phyloP scores from a whole-genome alignment of 768 basidiomycete genomes.

The Leccinum obscurum region DNA sequence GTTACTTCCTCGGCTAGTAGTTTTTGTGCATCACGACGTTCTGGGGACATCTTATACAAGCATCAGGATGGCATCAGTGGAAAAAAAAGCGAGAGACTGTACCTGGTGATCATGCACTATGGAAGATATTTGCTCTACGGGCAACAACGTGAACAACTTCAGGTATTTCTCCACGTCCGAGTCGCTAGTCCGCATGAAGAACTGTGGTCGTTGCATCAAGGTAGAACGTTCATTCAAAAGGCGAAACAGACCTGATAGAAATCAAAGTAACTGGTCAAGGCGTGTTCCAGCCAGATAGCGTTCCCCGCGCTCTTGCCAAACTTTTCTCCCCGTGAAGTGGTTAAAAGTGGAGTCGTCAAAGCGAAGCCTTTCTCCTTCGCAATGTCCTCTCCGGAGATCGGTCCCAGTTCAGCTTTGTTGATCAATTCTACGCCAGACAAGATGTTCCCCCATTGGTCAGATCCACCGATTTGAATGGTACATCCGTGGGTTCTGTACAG shows the following conservation, averaged over 20 bases:
- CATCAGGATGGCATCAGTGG: neutral
- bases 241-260: constrained; percentile 80
- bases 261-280: constrained; percentile 82
- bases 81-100: constrained; percentile 2
- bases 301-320: constrained; percentile 98
- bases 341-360: constrained; percentile 91
- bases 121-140: constrained; percentile 53
- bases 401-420: constrained; percentile 40
- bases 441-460: constrained; percentile 99
- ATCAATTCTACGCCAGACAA: constrained; percentile 92
- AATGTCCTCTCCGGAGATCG: neutral
- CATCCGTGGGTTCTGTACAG: constrained; percentile 67
- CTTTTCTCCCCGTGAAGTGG: constrained; percentile 87
- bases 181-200: constrained; percentile 83
- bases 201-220: constrained; percentile 47
- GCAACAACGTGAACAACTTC: constrained; percentile 78
- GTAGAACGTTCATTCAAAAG: neutral
- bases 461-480: constrained; percentile 90
- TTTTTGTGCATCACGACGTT: constrained; percentile 47
- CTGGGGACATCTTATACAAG: constrained; percentile 31
- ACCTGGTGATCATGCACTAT: constrained; percentile 64
- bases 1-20: constrained; percentile 59
- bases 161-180: constrained; percentile 79
- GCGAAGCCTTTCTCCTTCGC: constrained; percentile 59
- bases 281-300: constrained; percentile 85